Percentiles rank a stretch among this genome's conserved stretches.
phyloP scores from a whole-genome alignment of 768 basidiomycete species.

The Lentinula aciculospora region DNA sequence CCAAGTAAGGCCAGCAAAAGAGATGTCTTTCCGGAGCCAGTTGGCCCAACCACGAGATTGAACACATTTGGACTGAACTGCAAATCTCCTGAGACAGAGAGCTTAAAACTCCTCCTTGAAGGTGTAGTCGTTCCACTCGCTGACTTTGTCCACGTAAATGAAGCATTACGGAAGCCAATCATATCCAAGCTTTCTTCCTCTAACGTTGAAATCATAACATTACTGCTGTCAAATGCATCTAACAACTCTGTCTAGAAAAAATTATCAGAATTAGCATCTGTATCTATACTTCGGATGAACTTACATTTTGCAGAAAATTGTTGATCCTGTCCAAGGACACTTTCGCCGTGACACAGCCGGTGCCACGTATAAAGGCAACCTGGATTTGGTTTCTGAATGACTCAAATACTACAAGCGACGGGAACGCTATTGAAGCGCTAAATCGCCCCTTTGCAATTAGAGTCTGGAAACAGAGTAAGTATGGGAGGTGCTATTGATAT shows the following conservation, averaged over 20 bases:
- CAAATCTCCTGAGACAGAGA: slow-evolving; percentile 47
- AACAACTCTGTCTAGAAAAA: slow-evolving; percentile 40
- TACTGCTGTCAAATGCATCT: slow-evolving; percentile 25
- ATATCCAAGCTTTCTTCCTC: slow-evolving; percentile 12
- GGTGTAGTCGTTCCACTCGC: slow-evolving; percentile 27
- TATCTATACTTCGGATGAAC: not conserved
- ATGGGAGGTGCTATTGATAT: not conserved
- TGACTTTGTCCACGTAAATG: slow-evolving; percentile 47
- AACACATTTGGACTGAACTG: slow-evolving; percentile 45
- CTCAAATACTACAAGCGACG: slow-evolving; percentile 37
- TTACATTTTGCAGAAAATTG: slow-evolving; percentile 33
- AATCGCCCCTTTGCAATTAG: slow-evolving; percentile 7
- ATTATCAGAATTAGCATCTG: not conserved
- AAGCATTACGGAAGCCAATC: slow-evolving; percentile 48
- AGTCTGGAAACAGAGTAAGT: not conserved
- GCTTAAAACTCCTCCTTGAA: slow-evolving; percentile 38
- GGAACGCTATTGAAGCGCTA: slow-evolving; percentile 17
- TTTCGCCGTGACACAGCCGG: slow-evolving; percentile 32
- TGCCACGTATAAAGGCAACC: slow-evolving; percentile 2
- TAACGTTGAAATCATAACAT: no score
- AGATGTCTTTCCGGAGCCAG: slow-evolving; percentile 48
- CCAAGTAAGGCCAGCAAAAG: slow-evolving; percentile 61
- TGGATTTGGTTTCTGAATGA: slow-evolving; percentile 23
- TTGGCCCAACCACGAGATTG: slow-evolving; percentile 49
- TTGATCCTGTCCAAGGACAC: slow-evolving; percentile 58